phyloP scores from a whole-genome alignment of 805 yeast species.

The Torulaspora maleeae region DNA sequence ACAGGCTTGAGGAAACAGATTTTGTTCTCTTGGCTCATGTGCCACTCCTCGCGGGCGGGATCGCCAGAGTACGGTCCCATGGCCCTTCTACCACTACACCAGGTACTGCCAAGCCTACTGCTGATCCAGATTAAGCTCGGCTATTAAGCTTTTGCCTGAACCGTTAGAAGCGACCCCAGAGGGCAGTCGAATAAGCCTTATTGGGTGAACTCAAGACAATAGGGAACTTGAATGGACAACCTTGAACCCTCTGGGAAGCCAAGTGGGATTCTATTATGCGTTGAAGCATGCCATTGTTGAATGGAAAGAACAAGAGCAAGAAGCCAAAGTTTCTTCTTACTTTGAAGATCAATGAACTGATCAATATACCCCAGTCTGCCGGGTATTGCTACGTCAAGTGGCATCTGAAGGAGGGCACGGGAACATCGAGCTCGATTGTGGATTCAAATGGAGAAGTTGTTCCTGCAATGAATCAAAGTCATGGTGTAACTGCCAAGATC shows the following conservation, averaged over 20 bases:
- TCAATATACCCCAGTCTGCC: conserved; percentile 77
- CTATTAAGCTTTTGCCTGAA: neutral
- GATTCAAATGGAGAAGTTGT: conserved; percentile 28
- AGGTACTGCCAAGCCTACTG: neutral
- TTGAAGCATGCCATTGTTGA: conserved; percentile 11
- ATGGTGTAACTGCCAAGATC: conserved; percentile 41
- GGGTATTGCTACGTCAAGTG: conserved; percentile 67
- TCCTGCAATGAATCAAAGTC: conserved; percentile 28
- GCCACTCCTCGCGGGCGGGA: conserved; percentile 1
- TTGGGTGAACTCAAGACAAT: neutral
- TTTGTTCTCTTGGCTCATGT: neutral
- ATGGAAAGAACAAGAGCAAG: conserved; percentile 29
- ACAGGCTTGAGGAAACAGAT: neutral
- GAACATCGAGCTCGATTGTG: conserved; percentile 18
- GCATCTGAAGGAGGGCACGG: conserved; percentile 48
- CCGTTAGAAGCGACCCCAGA: conserved; percentile 2
- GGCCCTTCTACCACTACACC: neutral
- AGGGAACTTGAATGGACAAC: neutral
- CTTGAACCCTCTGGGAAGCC: neutral
- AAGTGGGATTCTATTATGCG: neutral
- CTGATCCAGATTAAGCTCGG: neutral
- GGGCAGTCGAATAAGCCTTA: neutral
- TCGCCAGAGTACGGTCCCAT: neutral
- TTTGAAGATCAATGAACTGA: conserved; percentile 59
- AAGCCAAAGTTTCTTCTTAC: conserved; percentile 61